Evolutionary conservation across 164 flowering plant genomes (phyloP).

Genomic region (Macadamia integrifolia): DNA sequence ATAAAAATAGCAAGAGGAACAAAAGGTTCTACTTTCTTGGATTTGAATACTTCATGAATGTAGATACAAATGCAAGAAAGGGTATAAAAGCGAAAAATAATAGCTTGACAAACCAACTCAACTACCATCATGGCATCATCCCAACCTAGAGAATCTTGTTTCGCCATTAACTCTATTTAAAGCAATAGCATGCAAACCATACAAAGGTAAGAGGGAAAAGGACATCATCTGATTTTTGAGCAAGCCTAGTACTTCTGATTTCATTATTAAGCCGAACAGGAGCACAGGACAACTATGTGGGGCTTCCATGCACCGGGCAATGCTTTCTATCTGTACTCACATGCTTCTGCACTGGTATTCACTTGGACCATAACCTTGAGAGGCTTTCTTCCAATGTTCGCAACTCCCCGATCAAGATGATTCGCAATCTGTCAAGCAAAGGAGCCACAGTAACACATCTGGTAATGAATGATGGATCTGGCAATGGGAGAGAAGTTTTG

Average conservation of each 20-base stretch:
- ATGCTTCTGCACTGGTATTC: slow-evolving; percentile 92
- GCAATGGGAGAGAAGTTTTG: not conserved
- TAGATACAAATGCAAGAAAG: not conserved
- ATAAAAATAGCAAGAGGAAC: too few species aligned
- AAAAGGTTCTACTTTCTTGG: too few species aligned
- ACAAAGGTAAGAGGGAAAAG: not conserved
- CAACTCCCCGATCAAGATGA: slow-evolving; percentile 66
- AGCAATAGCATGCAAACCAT: too few species aligned
- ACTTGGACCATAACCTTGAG: slow-evolving; percentile 88
- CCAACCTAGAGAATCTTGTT: too few species aligned
- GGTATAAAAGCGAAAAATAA: not conserved
- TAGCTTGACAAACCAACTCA: not conserved
- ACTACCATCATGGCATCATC: too few species aligned
- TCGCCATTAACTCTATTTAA: too few species aligned
- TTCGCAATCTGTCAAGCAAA: slow-evolving; percentile 60
- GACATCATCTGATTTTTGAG: not conserved
- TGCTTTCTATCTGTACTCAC: slow-evolving; percentile 41
- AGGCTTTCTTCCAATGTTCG: slow-evolving; percentile 67
- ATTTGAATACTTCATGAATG: too few species aligned
- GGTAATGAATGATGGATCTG: not conserved
- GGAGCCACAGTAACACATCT: not conserved
- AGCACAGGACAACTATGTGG: slow-evolving; percentile 4
- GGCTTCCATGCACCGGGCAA: not conserved
- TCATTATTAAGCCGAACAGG: slow-evolving; percentile 2
- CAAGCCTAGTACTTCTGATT: not conserved